Evolutionary conservation across 805 yeast species (phyloP).

Genomic region (Starmerella cellae): DNA sequence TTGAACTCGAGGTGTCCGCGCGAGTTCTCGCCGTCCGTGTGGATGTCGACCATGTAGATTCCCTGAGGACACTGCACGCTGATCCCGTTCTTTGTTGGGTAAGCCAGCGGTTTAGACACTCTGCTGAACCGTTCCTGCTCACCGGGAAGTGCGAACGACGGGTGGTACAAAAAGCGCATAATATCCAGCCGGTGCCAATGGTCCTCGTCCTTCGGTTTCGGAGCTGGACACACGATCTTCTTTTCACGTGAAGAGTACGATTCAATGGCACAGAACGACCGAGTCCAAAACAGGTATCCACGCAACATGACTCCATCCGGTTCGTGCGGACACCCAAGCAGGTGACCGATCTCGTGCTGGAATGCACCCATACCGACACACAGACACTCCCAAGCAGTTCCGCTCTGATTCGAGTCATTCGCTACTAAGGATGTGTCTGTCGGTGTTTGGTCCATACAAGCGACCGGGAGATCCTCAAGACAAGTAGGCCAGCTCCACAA

Average conservation of each 20-base stretch:
- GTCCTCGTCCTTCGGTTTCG: constrained; percentile 49
- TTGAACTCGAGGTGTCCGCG: constrained; percentile 47
- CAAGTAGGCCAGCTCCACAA: constrained; percentile 84
- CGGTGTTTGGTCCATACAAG: constrained; percentile 59
- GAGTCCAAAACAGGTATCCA: constrained; percentile 66
- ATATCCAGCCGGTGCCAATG: constrained; percentile 79
- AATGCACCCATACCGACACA: constrained; percentile 85
- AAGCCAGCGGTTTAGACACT: constrained; percentile 33
- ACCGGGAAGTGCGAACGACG: constrained; percentile 56
- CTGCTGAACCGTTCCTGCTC: constrained; percentile 34
- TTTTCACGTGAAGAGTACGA: constrained; percentile 29
- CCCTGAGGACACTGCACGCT: constrained; percentile 48
- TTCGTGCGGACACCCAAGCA: constrained; percentile 85
- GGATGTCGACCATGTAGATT: constrained; percentile 60
- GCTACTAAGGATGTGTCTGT: constrained; percentile 63
- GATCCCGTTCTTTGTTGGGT: constrained; percentile 37
- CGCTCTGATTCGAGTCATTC: constrained; percentile 74
- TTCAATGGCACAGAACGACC: constrained; percentile 70
- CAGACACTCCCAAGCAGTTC: constrained; percentile 80
- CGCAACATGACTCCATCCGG: constrained; percentile 81
- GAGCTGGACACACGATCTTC: constrained; percentile 31
- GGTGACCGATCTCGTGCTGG: constrained; percentile 89
- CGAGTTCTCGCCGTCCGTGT: constrained; percentile 39
- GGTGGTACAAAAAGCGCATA: constrained; percentile 67
- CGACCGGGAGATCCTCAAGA: constrained; percentile 53